These are phyloP conservation scores for Trichothecium sympodiale DNA, from an alignment of 2,329 filamentous ascomycete species.

Conservation along the genomic window DNA sequence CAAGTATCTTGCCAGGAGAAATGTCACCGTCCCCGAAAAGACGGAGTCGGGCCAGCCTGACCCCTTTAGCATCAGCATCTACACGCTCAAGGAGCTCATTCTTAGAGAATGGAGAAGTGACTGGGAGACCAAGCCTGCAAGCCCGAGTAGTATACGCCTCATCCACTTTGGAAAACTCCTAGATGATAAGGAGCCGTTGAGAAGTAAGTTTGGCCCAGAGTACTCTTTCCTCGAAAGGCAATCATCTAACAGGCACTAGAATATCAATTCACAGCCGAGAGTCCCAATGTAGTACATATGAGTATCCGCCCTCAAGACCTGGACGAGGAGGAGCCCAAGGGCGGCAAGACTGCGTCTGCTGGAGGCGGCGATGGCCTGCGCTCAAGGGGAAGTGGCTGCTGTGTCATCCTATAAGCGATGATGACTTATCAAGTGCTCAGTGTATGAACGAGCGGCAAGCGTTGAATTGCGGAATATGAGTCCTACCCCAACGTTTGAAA, in stretches of 20 bases:
- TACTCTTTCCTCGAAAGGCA: not conserved
- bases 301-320: constrained; percentile 79
- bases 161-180: constrained; percentile 88
- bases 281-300: constrained; percentile 88
- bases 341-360: constrained; percentile 39
- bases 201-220: constrained; percentile 47
- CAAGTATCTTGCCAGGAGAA: constrained; percentile 71
- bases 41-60: constrained; percentile 52
- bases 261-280: constrained; percentile 42
- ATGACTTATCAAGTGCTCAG: too few species aligned
- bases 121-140: constrained; percentile 79
- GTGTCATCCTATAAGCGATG: constrained; percentile 38
- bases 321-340: constrained; percentile 68
- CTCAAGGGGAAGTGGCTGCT: constrained; percentile 33
- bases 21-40: constrained; percentile 61
- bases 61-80: constrained; percentile 83
- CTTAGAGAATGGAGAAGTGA: constrained; percentile 86
- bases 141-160: constrained; percentile 78
- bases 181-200: constrained; percentile 77
- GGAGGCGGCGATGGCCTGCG: constrained; percentile 28
- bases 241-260: not conserved
- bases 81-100: constrained; percentile 89
- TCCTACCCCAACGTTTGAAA: too few species aligned
- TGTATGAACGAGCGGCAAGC: too few species aligned
- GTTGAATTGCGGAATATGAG: too few species aligned